phyloP scores from a whole-genome alignment of 192 early-diverging fungal species.

The Podila horticola region DNA sequence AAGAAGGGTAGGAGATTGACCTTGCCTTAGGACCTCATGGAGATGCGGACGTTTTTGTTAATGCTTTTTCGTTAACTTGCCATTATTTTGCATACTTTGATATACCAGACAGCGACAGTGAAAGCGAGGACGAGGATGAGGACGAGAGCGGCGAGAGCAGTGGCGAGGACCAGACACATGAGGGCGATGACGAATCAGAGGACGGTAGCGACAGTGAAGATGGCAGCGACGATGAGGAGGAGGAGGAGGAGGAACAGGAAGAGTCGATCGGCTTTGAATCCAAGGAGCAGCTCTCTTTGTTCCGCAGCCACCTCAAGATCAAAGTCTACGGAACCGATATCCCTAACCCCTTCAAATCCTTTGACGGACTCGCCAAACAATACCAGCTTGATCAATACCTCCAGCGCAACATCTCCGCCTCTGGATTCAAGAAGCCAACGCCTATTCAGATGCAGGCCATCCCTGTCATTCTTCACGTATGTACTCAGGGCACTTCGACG shows the following conservation, averaged over 20 bases:
- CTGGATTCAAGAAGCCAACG: slow-evolving; percentile 82
- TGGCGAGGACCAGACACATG: slow-evolving; percentile 37
- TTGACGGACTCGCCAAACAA: slow-evolving; percentile 78
- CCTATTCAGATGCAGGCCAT: slow-evolving; percentile 96
- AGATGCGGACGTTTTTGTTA: too few relatives aligned
- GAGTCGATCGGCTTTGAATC: slow-evolving; percentile 27
- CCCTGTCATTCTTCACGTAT: slow-evolving; percentile 85
- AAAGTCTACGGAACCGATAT: slow-evolving; percentile 87
- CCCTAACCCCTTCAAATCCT: slow-evolving; percentile 85
- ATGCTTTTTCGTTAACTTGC: not conserved
- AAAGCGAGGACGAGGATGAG: slow-evolving; percentile 12
- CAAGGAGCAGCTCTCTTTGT: slow-evolving; percentile 61
- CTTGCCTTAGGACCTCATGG: too few relatives aligned
- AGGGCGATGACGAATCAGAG: slow-evolving; percentile 33
- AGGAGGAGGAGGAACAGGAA: slow-evolving; percentile 27
- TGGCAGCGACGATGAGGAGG: slow-evolving; percentile 8
- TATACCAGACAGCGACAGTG: slow-evolving; percentile 26
- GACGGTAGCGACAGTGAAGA: slow-evolving; percentile 13
- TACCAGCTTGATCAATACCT: slow-evolving; percentile 79
- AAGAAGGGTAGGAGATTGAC: slow-evolving; percentile 15
- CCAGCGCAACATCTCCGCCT: slow-evolving; percentile 72
- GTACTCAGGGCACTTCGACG: not conserved
- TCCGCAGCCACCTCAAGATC: slow-evolving; percentile 83
- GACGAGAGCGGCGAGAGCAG: slow-evolving; percentile 34
- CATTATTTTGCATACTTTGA: not conserved